Evolutionary conservation across 176 grass and related monocot species (phyloP).

Genomic region (maize (Zea mays)): Zm-B73-REFERENCE-NAM-5.0 NC_050096.1:271110501-271111000

Average conservation of each 20-base stretch:
- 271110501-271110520: conserved; percentile 11
- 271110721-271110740: conserved; percentile 98
- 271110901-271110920: conserved; percentile 80
- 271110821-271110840: not conserved
- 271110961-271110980: not conserved
- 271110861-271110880: conserved; percentile 79
- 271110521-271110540: not conserved
- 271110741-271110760: conserved; percentile 13
- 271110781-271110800: not conserved
- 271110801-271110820: not conserved
- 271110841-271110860: conserved; percentile 76
- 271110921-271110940: not conserved
- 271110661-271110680: conserved; percentile 56
- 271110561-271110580: conserved; percentile 46
- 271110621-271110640: conserved; percentile 85
- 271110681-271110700: conserved; percentile 77
- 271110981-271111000: not conserved
- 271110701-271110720: conserved; percentile 89
- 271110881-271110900: conserved; percentile 71
- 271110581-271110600: conserved; percentile 78
- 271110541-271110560: not conserved
- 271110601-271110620: conserved; percentile 95
- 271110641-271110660: conserved; percentile 69
- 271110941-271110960: not conserved
- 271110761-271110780: not conserved